Conservation (phyloP, 768 basidiomycete genomes). For the Hypholoma fasciculare region DNA sequence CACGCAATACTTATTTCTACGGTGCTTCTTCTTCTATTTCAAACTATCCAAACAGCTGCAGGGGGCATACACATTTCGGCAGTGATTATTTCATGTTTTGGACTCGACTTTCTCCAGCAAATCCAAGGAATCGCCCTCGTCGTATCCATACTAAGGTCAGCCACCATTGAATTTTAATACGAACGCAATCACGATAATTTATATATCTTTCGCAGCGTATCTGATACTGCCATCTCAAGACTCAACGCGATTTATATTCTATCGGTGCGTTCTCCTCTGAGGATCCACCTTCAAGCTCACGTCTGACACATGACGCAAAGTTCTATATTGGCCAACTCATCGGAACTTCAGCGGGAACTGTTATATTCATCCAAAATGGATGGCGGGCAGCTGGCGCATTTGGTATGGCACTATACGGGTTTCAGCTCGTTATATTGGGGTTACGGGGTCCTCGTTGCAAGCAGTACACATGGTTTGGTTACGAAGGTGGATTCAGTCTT, state of each 20-base stretch:
- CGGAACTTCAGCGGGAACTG: slow-evolving; percentile 64
- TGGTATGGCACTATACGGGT: slow-evolving; percentile 49
- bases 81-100: slow-evolving; percentile 58
- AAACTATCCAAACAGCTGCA: slow-evolving; percentile 56
- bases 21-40: slow-evolving; percentile 41
- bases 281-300: background rate
- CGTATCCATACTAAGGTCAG: slow-evolving; percentile 36
- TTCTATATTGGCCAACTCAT: slow-evolving; percentile 73
- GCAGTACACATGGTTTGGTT: slow-evolving; percentile 15
- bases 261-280: slow-evolving; percentile 36
- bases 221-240: slow-evolving; percentile 47
- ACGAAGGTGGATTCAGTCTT: slow-evolving; percentile 11
- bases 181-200: background rate
- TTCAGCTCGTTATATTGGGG: slow-evolving; percentile 49
- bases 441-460: slow-evolving; percentile 21
- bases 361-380: slow-evolving; percentile 64
- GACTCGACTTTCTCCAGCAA: slow-evolving; percentile 61
- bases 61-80: slow-evolving; percentile 61
- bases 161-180: background rate
- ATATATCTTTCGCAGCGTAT: slow-evolving; percentile 20
- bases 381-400: slow-evolving; percentile 62
- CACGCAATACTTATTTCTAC: slow-evolving; percentile 56
- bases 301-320: slow-evolving; percentile 14
- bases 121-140: slow-evolving; percentile 59
- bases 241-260: slow-evolving; percentile 69